Evolutionary conservation across 1,139 yeast genomes (phyloP), one percentile per base, ranked within the genome.

Genomic region (Scheffersomyces parashehatae): DNA sequence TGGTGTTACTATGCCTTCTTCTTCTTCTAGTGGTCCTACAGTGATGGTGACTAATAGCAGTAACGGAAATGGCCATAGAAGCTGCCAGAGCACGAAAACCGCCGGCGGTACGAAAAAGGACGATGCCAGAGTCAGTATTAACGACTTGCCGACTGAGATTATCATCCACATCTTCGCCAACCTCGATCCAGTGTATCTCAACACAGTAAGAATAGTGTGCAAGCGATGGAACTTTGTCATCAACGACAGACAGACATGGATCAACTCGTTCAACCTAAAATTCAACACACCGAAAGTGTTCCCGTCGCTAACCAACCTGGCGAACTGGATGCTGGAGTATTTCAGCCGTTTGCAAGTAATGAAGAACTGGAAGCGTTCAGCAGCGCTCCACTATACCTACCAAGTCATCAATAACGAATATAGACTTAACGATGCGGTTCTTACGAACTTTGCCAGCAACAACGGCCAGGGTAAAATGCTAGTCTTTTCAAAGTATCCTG

Each of bases 181-280:
- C 48, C 67, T 84, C 13, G 87, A 83, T 41, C 81, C 85, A 3
- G 59, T 68, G 10, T 81, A 83, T 39, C 66, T 85, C 35, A 65
- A 69, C 41, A 64, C 64, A 20, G 58, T 82, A 14, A 70, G 83
- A 28, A 62, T 73, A 36, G 85, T 84, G 3, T 83, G 88, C 53
- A 71, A 64, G 35, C 58, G 66, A 14, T 81, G 88, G 78, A 63
- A 76, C 45, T 55, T 57, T 36, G 70, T 82, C 5, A 74, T 83
- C 4, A 73, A 73, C 46, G 84, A 83, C 56, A 78, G 78, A 47
- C 76, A 75, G 39, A 72, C 84, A 5, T 85, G 91, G 91, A 73
- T 74, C 54, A 73, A 72, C 42, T 71, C 85, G 15, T 83, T 85
- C 53, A 62, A 65, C 24, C 55, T 69, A 24, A 70, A 70, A 42